These are phyloP conservation scores for Chalciporus sphaerocephalus DNA, from an alignment of 768 basidiomycete species.

Conservation along the genomic window DNA sequence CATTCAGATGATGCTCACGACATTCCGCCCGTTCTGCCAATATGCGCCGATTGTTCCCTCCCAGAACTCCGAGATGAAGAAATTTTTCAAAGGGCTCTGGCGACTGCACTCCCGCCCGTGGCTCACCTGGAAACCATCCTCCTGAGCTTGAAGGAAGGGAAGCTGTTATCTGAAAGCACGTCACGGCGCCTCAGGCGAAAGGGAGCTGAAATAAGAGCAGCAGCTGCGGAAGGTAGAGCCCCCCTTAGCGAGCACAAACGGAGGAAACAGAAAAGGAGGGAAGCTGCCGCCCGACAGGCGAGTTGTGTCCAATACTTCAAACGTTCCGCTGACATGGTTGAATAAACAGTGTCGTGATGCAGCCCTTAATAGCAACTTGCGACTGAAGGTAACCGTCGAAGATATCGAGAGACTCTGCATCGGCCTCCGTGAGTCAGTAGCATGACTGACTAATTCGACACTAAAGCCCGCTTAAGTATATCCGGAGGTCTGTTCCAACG, in stretches of 20 bases:
- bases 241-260: constrained; percentile 22
- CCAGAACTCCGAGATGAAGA: constrained; percentile 1
- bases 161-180: constrained; percentile 24
- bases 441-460: background rate
- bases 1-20: constrained; percentile 20
- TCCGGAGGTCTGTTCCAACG: background rate
- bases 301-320: constrained; percentile 1
- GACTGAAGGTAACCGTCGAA: constrained; percentile 7
- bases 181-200: constrained; percentile 22
- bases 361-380: background rate
- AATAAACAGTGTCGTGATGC: background rate
- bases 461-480: background rate
- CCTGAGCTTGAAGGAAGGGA: constrained; percentile 23
- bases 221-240: constrained; percentile 19
- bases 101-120: constrained; percentile 20
- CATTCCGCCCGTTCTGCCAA: constrained; percentile 9
- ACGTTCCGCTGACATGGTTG: background rate
- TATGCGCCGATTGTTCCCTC: constrained; percentile 15
- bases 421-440: constrained; percentile 2
- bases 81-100: constrained; percentile 11
- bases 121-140: constrained; percentile 18
- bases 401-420: constrained; percentile 16
- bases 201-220: constrained; percentile 18
- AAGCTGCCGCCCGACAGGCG: constrained; percentile 5
- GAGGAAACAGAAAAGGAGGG: constrained; percentile 18